Evolutionary conservation across 208 protist genomes (phyloP).

Genomic region (Hexamita inflata): DNA sequence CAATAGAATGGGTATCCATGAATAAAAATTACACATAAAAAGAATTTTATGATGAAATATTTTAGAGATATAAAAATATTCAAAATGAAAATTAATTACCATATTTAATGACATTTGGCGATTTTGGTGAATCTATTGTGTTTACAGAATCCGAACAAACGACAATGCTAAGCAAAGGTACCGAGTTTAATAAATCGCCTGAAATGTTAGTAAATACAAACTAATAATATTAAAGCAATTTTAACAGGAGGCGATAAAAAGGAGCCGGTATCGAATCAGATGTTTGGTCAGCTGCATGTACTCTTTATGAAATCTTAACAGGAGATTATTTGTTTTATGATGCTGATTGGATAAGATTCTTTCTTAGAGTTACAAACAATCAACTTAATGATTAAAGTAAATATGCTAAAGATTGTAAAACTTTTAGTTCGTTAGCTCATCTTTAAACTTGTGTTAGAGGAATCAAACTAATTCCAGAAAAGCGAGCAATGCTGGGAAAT

Average conservation of each 20-base stretch:
- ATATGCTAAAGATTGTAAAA: not conserved
- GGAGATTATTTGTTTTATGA: slow-evolving; percentile 58
- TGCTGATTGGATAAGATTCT: slow-evolving; percentile 51
- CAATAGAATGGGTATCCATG: slow-evolving; percentile 40
- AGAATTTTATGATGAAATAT: slow-evolving; percentile 2
- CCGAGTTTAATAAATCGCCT: slow-evolving; percentile 58
- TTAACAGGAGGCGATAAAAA: slow-evolving; percentile 49
- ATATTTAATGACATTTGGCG: slow-evolving; percentile 31
- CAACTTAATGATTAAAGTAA: too few relatives aligned
- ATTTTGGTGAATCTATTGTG: slow-evolving; percentile 58
- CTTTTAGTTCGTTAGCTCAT: not conserved
- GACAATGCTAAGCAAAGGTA: slow-evolving; percentile 54
- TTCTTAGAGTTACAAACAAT: slow-evolving; percentile 43
- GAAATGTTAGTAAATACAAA: slow-evolving; percentile 56
- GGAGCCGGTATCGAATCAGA: slow-evolving; percentile 50
- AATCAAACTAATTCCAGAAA: slow-evolving; percentile 35
- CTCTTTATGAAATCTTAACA: slow-evolving; percentile 57
- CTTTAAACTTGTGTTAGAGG: slow-evolving; percentile 24
- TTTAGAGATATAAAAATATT: not conserved
- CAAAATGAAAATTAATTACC: not conserved
- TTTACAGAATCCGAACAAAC: slow-evolving; percentile 47
- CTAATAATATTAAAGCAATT: slow-evolving; percentile 48
- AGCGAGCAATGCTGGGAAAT: slow-evolving; percentile 40
- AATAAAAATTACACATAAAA: too few relatives aligned
- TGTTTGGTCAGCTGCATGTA: slow-evolving; percentile 56